Evolutionary conservation across 495 filamentous ascomycete species (phyloP).

Genomic region (Neurospora africana): DNA sequence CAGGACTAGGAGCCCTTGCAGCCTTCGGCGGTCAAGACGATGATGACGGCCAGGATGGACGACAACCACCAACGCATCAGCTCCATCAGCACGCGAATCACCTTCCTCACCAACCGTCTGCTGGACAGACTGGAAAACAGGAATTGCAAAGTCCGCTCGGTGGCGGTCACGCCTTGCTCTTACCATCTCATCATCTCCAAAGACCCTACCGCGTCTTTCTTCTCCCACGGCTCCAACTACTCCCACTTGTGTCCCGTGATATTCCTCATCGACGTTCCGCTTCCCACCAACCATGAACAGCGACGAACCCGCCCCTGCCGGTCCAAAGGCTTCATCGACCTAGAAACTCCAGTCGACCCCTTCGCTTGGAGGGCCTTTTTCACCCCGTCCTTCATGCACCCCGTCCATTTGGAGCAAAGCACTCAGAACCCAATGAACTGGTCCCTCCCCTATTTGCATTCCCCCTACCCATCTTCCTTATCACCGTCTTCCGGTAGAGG

Average conservation of each 20-base stretch:
- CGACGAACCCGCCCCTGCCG: not conserved
- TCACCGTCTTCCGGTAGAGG: not conserved
- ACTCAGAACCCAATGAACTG: not conserved
- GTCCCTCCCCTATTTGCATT: not conserved
- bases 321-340: not conserved
- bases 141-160: not conserved
- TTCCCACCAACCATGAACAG: not conserved
- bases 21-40: not conserved
- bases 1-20: not conserved
- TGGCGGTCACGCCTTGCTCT: not conserved
- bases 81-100: not conserved
- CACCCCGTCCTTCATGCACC: not conserved
- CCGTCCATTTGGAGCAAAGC: not conserved
- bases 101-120: not conserved
- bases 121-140: not conserved
- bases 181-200: not conserved
- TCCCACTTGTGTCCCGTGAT: not conserved
- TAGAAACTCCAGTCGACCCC: not conserved
- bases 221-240: not conserved
- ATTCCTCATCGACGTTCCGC: not conserved
- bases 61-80: not conserved
- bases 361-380: not conserved
- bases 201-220: not conserved
- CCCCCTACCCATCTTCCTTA: not conserved
- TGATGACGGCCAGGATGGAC: not conserved